Evolutionary conservation across 208 protist species (phyloP), one percentile per base, ranked within the genome.

Genomic region (Trypanosoma avium): DNA sequence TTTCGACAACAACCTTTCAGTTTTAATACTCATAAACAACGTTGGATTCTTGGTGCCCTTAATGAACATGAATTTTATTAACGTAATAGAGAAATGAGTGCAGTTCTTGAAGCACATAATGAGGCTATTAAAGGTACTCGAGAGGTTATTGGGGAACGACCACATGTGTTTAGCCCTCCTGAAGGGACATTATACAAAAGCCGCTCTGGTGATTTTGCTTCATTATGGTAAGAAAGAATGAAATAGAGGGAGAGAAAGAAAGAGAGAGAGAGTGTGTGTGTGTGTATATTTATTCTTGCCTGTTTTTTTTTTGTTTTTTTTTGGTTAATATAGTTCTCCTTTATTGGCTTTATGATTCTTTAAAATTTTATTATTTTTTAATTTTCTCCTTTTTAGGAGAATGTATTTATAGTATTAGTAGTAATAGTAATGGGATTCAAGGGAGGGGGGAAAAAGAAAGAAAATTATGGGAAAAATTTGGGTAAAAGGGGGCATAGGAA

Each of bases 31-130:
- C 57, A 82, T 32, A 83, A 84, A 35, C 69, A 93, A 35, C 62
- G 72, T 22, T 87, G 81, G 77, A 70, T 89, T 47, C 19, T 69
- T 12, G 78, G 82, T 45, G 79, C 69, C 13, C 38, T 93, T 54
- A 87, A 78, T 54, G 75, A 86, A 70, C 83, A 93, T 63, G 82
- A 93, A 77, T 76, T 82, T 35, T 95, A 75, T 61, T 62, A 77
- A 47, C 89, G 89, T 54, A 90, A 88, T 61, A 72, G 82, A 40
- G 81, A 87, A 49, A 95, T 95, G 86, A 68, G 59, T 21, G 46
- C 50, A 26, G 84, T 95, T 24, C 83, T 93, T 47, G 84, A 82
- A 10, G 60, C 70, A 29, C 90, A 93, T 65, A 77, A 64, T 40
- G 77, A 89, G 21, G 70, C 72, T 26, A 75, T 91, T 45, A 75